Conservation (phyloP, 2,329 filamentous ascomycete genomes). For the Colletotrichum tamarilloi region DNA sequence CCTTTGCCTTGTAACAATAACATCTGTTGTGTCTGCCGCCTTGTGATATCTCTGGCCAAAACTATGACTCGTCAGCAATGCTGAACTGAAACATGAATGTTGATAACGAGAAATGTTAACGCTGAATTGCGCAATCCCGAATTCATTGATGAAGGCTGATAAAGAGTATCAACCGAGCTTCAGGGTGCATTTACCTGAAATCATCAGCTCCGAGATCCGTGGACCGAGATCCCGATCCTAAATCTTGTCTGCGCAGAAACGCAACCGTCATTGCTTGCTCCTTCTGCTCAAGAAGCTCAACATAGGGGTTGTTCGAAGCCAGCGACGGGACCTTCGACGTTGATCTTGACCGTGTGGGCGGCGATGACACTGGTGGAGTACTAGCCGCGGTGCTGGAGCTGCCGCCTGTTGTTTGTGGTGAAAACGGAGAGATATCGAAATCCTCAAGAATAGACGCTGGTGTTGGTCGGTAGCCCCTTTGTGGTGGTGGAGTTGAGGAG, state of each 20-base stretch:
- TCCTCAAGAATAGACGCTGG: conserved; percentile 35
- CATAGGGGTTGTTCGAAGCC: conserved; percentile 43
- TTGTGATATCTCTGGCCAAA: conserved; percentile 50
- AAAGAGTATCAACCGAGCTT: too few species aligned
- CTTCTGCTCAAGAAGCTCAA: conserved; percentile 44
- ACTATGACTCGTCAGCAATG: conserved; percentile 24
- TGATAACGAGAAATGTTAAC: neutral
- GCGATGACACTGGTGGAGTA: conserved; percentile 35
- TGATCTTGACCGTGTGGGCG: conserved; percentile 27
- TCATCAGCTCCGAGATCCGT: conserved; percentile 43
- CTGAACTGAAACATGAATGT: neutral
- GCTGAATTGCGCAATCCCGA: too few species aligned
- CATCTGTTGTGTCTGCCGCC: conserved; percentile 39
- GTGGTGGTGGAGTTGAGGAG: neutral
- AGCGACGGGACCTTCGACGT: neutral
- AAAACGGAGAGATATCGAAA: conserved; percentile 27
- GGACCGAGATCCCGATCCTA: conserved; percentile 23
- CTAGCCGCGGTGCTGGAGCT: conserved; percentile 24
- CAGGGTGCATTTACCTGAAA: conserved; percentile 42
- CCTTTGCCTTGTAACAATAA: conserved; percentile 46
- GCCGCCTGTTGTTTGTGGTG: conserved; percentile 20
- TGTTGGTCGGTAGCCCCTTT: conserved; percentile 22
- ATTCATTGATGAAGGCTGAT: neutral
- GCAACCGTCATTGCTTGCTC: conserved; percentile 45
- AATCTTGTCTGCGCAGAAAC: conserved; percentile 43